Evolutionary conservation across 2,329 filamentous ascomycete species (phyloP).

Genomic region (Fusarium chuoi): DNA sequence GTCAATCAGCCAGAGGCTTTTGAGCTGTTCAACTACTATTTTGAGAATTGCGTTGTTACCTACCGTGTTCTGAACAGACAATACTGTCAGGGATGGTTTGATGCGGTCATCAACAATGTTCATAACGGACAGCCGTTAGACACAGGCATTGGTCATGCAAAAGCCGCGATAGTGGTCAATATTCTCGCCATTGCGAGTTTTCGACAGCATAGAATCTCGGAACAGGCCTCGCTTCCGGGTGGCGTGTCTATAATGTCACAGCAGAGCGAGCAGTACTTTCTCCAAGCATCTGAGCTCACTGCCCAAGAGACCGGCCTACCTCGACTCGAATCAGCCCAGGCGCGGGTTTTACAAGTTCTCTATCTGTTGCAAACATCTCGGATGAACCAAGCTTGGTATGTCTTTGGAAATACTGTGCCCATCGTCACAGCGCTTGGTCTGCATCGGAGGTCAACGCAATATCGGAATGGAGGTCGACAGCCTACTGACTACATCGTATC

Average conservation of each 20-base stretch:
- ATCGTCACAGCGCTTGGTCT: conserved; percentile 59
- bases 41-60: conserved; percentile 69
- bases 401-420: conserved; percentile 67
- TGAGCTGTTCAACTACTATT: conserved; percentile 61
- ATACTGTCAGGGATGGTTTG: conserved; percentile 61
- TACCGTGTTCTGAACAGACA: conserved; percentile 68
- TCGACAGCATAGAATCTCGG: conserved; percentile 30
- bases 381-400: conserved; percentile 70
- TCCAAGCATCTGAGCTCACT: conserved; percentile 52
- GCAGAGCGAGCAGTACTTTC: conserved; percentile 54
- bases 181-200: conserved; percentile 58
- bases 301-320: conserved; percentile 63
- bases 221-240: neutral
- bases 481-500: conserved; percentile 54
- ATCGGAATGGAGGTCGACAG: conserved; percentile 26
- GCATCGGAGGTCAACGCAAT: conserved; percentile 40
- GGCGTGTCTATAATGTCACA: neutral
- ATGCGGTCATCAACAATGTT: conserved; percentile 52
- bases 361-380: conserved; percentile 68
- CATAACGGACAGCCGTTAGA: conserved; percentile 50
- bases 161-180: conserved; percentile 59
- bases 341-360: conserved; percentile 65
- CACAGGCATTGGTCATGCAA: conserved; percentile 54
- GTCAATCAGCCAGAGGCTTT: conserved; percentile 52
- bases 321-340: conserved; percentile 66